Evolutionary conservation across 306 rosid species (phyloP).

Genomic region (Crotalaria pallida): DNA sequence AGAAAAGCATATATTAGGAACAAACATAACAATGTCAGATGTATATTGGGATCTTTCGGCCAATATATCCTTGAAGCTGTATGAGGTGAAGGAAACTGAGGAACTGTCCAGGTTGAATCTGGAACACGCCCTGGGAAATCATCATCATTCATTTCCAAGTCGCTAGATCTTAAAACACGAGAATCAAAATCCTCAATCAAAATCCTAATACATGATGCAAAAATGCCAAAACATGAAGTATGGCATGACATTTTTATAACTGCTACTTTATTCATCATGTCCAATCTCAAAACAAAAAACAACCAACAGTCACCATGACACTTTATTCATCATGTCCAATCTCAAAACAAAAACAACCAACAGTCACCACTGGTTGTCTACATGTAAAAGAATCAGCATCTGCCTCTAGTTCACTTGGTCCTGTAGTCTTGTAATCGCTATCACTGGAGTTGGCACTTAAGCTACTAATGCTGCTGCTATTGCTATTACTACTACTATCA

Average conservation of each 20-base stretch:
- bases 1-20: conserved; percentile 44
- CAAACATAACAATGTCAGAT: conserved; percentile 33
- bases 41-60: conserved; percentile 41
- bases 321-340: no score
- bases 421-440: conserved; percentile 71
- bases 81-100: conserved; percentile 74
- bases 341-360: no score
- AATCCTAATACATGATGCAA: no score
- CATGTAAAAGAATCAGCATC: conserved; percentile 96
- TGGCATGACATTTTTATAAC: no score
- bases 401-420: conserved; percentile 83
- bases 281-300: no score
- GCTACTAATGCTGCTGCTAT: conserved; percentile 90
- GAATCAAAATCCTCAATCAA: conserved; percentile 55
- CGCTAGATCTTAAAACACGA: conserved; percentile 39
- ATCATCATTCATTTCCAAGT: conserved; percentile 38
- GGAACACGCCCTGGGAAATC: conserved; percentile 56
- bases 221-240: no score
- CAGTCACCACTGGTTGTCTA: conserved; percentile 78
- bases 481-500: conserved; percentile 94
- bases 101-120: conserved; percentile 66
- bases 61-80: conserved; percentile 66
- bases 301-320: no score
- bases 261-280: no score
- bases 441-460: conserved; percentile 87